These are phyloP conservation scores for Suillus occidentalis DNA, from an alignment of 768 basidiomycete species.

Conservation along the genomic window DNA sequence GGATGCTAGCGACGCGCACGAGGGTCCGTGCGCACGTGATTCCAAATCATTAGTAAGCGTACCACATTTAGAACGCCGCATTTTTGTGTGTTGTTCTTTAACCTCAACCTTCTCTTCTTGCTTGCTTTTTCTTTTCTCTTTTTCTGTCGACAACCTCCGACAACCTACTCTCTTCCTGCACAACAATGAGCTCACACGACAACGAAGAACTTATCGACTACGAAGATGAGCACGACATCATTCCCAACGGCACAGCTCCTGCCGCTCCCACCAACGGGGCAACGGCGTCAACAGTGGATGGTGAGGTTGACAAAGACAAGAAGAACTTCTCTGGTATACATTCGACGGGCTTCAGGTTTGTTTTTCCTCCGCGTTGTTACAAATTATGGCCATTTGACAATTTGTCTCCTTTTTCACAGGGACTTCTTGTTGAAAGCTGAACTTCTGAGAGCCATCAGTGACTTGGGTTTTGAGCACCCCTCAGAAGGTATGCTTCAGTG, in stretches of 20 bases:
- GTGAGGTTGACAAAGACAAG: slow-evolving; percentile 76
- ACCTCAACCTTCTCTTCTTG: slow-evolving; percentile 21
- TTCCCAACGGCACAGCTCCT: slow-evolving; percentile 55
- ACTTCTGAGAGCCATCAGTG: slow-evolving; percentile 94
- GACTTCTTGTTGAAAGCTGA: slow-evolving; percentile 99
- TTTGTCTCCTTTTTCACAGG: slow-evolving; percentile 41
- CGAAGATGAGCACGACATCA: slow-evolving; percentile 85
- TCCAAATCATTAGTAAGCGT: slow-evolving; percentile 1
- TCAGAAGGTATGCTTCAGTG: slow-evolving; percentile 76
- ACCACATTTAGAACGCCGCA: slow-evolving; percentile 3
- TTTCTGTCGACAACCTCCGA: slow-evolving; percentile 30
- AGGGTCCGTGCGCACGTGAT: slow-evolving; percentile 31
- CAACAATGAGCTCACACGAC: slow-evolving; percentile 76
- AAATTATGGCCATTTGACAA: not conserved
- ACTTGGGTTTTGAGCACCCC: slow-evolving; percentile 99
- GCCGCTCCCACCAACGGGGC: slow-evolving; percentile 49
- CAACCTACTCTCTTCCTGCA: slow-evolving; percentile 23
- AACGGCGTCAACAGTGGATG: slow-evolving; percentile 44
- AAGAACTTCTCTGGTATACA: slow-evolving; percentile 99
- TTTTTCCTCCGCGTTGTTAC: not conserved
- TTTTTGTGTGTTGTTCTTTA: slow-evolving; percentile 9
- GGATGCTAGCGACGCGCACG: too few species aligned
- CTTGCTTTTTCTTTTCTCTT: slow-evolving; percentile 27
- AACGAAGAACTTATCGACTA: slow-evolving; percentile 94
- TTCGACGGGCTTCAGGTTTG: slow-evolving; percentile 98